A percentile compares a stretch with the other conserved stretches of the same genome.
Evolutionary conservation across 2,329 filamentous ascomycete genomes (phyloP).

Genomic region (Sordariomycetes sp.): DNA sequence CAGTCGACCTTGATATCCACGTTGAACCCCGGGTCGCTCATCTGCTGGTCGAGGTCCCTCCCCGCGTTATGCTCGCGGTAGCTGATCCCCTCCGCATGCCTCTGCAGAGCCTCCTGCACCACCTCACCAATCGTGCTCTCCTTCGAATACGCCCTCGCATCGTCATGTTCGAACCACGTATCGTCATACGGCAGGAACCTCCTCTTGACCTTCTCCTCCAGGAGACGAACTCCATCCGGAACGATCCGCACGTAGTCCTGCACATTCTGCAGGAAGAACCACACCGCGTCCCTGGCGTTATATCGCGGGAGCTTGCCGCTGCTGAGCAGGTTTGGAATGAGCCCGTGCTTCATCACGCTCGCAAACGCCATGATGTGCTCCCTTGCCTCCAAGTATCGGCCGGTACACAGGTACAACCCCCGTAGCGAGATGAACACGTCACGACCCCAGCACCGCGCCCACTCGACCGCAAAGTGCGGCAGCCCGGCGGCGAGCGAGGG

Average conservation of each 20-base stretch:
- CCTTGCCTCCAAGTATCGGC: conserved; percentile 76
- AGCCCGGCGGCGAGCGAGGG: conserved; percentile 85
- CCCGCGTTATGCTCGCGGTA: conserved; percentile 95
- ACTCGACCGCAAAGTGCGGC: conserved; percentile 86
- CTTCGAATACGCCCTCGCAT: conserved; percentile 74
- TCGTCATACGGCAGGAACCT: conserved; percentile 94
- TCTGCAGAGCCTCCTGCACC: conserved; percentile 85
- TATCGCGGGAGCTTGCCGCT: conserved; percentile 81
- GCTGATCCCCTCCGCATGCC: conserved; percentile 81
- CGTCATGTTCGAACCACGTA: conserved; percentile 78
- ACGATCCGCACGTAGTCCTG: conserved; percentile 83
- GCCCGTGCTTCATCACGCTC: conserved; percentile 93
- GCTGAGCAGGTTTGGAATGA: conserved; percentile 91
- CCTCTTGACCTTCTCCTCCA: conserved; percentile 68
- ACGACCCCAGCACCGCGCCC: conserved; percentile 94
- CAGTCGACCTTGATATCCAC: conserved; percentile 88
- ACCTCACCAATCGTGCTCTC: conserved; percentile 79
- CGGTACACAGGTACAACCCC: conserved; percentile 83
- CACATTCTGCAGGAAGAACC: conserved; percentile 95
- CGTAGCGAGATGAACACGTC: conserved; percentile 95
- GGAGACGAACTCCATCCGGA: conserved; percentile 62
- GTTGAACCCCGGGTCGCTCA: conserved; percentile 86
- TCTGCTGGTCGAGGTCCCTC: conserved; percentile 77
- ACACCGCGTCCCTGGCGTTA: conserved; percentile 91
- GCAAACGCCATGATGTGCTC: conserved; percentile 94